A percentile compares a stretch with the other conserved stretches of the same genome.
Evolutionary conservation across 768 basidiomycete species (phyloP).

Genomic region (Tulasnella sp.): DNA sequence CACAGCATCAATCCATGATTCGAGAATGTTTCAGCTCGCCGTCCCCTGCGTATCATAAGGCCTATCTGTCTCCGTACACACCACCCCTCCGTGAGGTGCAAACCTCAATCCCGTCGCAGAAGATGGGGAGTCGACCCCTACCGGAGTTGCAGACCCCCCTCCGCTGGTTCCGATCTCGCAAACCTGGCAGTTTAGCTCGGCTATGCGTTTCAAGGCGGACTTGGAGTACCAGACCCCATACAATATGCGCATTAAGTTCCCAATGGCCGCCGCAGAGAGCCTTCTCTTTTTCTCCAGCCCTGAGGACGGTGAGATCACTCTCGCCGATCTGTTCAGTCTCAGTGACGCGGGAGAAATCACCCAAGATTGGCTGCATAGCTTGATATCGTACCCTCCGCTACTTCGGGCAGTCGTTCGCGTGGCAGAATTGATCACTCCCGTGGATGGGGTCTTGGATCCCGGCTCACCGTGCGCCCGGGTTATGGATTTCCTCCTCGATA

Average conservation of each 20-base stretch:
- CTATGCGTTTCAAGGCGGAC: not conserved
- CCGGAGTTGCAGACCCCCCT: not conserved
- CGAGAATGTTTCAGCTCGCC: not conserved
- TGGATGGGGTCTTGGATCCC: not conserved
- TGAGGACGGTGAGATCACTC: not conserved
- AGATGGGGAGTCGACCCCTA: not conserved
- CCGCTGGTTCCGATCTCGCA: not conserved
- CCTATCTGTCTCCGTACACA: not conserved
- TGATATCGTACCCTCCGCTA: not conserved
- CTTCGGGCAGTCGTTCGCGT: not conserved
- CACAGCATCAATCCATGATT: constrained; percentile 10
- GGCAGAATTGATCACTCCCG: not conserved
- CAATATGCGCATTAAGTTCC: not conserved
- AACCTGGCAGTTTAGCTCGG: not conserved
- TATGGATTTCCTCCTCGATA: not conserved
- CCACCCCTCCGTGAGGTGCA: not conserved
- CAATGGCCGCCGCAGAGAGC: not conserved
- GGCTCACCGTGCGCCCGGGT: not conserved
- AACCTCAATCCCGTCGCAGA: not conserved
- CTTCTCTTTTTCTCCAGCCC: not conserved
- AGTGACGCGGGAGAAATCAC: not conserved
- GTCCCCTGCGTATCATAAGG: not conserved
- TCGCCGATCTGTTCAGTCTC: not conserved
- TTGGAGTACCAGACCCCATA: not conserved
- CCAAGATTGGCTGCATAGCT: not conserved